These are phyloP conservation scores for Aspergillus cavernicola DNA, from an alignment of 495 filamentous ascomycete genomes.

Conservation along the genomic window DNA sequence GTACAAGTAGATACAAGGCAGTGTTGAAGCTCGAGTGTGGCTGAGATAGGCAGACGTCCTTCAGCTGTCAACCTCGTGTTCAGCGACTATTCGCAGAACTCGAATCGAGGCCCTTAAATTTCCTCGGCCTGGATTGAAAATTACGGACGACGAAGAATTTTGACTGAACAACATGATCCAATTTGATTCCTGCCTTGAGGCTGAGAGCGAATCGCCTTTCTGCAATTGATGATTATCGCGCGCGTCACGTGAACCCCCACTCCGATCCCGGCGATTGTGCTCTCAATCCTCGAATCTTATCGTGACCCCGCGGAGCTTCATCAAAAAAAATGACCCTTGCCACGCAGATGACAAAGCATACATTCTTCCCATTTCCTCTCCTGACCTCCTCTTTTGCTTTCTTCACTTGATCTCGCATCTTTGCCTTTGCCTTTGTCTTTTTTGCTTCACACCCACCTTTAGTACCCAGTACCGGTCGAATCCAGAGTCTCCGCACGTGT, in stretches of 20 bases:
- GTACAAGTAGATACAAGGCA: too few relatives aligned
- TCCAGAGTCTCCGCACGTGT: not conserved
- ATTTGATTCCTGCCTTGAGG: too few relatives aligned
- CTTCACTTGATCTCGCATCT: not conserved
- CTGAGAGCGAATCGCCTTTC: too few relatives aligned
- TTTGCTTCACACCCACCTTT: not conserved
- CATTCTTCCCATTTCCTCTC: not conserved
- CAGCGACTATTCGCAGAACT: too few relatives aligned
- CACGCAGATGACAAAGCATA: slow-evolving; percentile 9
- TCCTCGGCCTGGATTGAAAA: too few relatives aligned
- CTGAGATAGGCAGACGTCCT: too few relatives aligned
- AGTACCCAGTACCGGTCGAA: not conserved
- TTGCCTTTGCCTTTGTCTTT: not conserved
- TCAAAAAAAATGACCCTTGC: slow-evolving; percentile 5
- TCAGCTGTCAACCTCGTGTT: too few relatives aligned
- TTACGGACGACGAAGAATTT: too few relatives aligned
- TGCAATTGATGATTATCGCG: too few relatives aligned
- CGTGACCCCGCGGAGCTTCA: slow-evolving; percentile 5
- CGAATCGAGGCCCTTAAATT: too few relatives aligned
- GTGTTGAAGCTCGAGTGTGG: too few relatives aligned
- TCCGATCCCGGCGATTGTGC: not conserved
- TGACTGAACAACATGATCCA: too few relatives aligned
- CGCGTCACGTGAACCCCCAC: not conserved
- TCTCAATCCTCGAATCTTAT: not conserved
- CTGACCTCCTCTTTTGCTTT: not conserved